Conservation (phyloP, 768 basidiomycete species). For the Agrocybe pediades region DNA sequence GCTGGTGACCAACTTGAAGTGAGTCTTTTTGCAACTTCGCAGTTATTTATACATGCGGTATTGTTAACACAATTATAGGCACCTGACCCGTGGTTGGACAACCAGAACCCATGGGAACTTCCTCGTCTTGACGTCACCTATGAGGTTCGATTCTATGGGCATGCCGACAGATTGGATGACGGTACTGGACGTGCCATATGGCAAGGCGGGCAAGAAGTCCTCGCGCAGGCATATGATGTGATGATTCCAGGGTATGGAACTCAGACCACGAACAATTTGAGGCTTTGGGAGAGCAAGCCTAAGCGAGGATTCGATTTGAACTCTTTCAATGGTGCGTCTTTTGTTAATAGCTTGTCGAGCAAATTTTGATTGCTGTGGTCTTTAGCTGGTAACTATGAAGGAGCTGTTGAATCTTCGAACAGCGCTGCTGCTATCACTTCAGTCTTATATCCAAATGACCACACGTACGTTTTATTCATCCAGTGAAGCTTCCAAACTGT, state of each 20-base stretch:
- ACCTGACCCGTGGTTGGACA: conserved; percentile 90
- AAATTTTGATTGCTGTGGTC: not conserved
- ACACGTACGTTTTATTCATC: conserved; percentile 49
- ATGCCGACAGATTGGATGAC: conserved; percentile 66
- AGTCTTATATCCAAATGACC: conserved; percentile 96
- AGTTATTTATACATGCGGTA: not conserved
- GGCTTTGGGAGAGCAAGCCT: conserved; percentile 83
- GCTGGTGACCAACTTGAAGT: conserved; percentile 82
- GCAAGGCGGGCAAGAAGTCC: conserved; percentile 91
- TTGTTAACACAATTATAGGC: conserved; percentile 41
- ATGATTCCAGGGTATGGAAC: conserved; percentile 91
- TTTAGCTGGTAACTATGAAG: conserved; percentile 90
- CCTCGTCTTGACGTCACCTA: conserved; percentile 83
- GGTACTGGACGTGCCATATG: conserved; percentile 65
- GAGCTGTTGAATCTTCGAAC: conserved; percentile 84
- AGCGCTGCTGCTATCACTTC: conserved; percentile 93
- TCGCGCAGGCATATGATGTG: conserved; percentile 92
- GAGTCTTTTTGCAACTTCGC: not conserved
- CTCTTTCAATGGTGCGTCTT: conserved; percentile 86
- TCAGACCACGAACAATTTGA: conserved; percentile 86
- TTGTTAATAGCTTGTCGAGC: not conserved
- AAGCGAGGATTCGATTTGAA: conserved; percentile 92
- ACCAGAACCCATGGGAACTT: conserved; percentile 89
- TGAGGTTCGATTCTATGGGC: conserved; percentile 88
- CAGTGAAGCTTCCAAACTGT: not conserved